A percentile compares a stretch with the other conserved stretches of the same genome.
Evolutionary conservation across 2,329 filamentous ascomycete genomes (phyloP).

Genomic region (Ascocoryne sarcoides): DNA sequence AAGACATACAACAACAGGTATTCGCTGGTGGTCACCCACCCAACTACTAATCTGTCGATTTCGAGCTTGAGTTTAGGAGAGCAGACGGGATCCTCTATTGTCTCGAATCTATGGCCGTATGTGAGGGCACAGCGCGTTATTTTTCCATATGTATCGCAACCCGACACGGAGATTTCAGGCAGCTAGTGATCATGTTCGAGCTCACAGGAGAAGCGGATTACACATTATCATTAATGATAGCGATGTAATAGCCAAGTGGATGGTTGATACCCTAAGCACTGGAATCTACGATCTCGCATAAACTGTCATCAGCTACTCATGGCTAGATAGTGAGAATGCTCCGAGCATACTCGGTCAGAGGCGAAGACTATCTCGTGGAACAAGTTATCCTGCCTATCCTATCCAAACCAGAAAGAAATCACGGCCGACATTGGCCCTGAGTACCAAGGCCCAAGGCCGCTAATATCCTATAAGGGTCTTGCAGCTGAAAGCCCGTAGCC

Average conservation of each 20-base stretch:
- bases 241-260: constrained; percentile 52
- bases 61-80: too few species aligned
- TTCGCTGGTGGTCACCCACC: too few species aligned
- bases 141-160: too few species aligned
- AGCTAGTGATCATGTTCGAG: constrained; percentile 55
- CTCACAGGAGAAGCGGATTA: constrained; percentile 50
- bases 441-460: constrained; percentile 34
- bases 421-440: constrained; percentile 37
- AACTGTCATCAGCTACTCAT: constrained; percentile 48
- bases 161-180: too few species aligned
- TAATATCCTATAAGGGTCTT: constrained; percentile 38
- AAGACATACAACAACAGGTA: too few species aligned
- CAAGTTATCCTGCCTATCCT: constrained; percentile 42
- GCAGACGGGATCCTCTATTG: too few species aligned
- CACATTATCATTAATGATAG: constrained; percentile 49
- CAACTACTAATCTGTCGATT: too few species aligned
- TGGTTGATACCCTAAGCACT: constrained; percentile 42
- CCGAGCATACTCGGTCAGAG: constrained; percentile 35
- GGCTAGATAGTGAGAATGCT: constrained; percentile 44
- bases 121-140: too few species aligned
- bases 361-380: constrained; percentile 32
- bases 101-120: too few species aligned
- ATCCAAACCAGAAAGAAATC: constrained; percentile 49
- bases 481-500: constrained; percentile 38
- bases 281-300: constrained; percentile 53